These are phyloP conservation scores for Millerozyma miso DNA, from an alignment of 805 yeast species.

Conservation along the genomic window DNA sequence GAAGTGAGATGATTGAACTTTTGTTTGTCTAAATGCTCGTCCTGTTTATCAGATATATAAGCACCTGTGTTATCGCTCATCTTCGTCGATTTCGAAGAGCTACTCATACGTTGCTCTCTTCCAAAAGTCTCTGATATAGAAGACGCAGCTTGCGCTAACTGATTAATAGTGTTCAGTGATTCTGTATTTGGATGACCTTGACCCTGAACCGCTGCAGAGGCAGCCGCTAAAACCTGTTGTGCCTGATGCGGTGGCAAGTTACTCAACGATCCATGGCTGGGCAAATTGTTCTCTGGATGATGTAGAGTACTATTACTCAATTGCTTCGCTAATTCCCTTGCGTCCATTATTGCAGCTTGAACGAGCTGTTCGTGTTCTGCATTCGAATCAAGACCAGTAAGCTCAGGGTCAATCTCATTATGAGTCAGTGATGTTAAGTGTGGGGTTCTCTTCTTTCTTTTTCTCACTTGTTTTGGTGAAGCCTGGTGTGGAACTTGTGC, in stretches of 20 bases:
- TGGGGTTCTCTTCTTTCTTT: constrained; percentile 12
- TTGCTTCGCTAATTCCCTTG: constrained; percentile 54
- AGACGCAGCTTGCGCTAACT: constrained; percentile 27
- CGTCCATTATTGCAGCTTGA: constrained; percentile 67
- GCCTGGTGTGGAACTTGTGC: not conserved
- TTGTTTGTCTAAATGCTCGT: constrained; percentile 8
- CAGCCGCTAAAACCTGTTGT: constrained; percentile 26
- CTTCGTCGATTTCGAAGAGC: constrained; percentile 5
- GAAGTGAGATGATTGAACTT: constrained; percentile 24
- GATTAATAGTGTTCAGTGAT: constrained; percentile 22
- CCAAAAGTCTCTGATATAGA: constrained; percentile 13
- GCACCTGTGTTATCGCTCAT: constrained; percentile 3
- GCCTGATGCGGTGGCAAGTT: constrained; percentile 22
- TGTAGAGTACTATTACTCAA: constrained; percentile 19
- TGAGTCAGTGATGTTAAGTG: constrained; percentile 4
- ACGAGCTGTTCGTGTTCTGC: constrained; percentile 61
- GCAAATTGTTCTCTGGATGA: constrained; percentile 7
- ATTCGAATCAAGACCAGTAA: constrained; percentile 30
- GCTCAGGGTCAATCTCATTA: constrained; percentile 35
- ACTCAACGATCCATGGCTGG: constrained; percentile 10
- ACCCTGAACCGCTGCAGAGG: constrained; percentile 21
- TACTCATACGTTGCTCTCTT: constrained; percentile 3
- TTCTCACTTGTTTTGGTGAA: constrained; percentile 2
- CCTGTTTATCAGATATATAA: constrained; percentile 4
- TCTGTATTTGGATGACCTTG: constrained; percentile 9